Percentiles rank a stretch among this genome's conserved stretches.
These are phyloP conservation scores for Erysiphe neolycopersici DNA, from an alignment of 2,329 filamentous ascomycete genomes.

Conservation along the genomic window DNA sequence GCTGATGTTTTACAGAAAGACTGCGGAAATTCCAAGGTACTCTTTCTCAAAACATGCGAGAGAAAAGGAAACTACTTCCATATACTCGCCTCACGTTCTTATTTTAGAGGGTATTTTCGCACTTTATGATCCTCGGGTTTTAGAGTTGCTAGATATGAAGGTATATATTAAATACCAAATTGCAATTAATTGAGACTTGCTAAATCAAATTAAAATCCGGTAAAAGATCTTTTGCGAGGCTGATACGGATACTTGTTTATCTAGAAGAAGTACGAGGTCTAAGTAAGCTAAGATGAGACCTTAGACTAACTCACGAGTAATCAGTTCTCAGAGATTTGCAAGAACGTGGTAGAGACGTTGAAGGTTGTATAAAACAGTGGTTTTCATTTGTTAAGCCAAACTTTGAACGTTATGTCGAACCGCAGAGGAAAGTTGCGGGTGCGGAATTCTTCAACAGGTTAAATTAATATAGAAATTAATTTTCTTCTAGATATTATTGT, in stretches of 20 bases:
- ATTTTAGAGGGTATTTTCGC: slow-evolving; percentile 93
- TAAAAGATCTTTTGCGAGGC: slow-evolving; percentile 76
- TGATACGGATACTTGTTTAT: slow-evolving; percentile 79
- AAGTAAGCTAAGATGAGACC: too few species aligned
- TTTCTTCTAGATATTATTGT: slow-evolving; percentile 53
- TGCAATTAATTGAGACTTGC: not conserved
- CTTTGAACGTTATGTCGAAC: slow-evolving; percentile 79
- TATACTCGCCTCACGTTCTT: slow-evolving; percentile 90
- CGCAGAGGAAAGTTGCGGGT: slow-evolving; percentile 68
- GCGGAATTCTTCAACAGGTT: slow-evolving; percentile 8
- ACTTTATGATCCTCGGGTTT: slow-evolving; percentile 61
- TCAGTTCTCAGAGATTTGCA: slow-evolving; percentile 54
- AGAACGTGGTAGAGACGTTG: slow-evolving; percentile 70
- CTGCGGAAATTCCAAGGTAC: slow-evolving; percentile 79
- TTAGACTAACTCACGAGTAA: not conserved
- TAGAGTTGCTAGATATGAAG: slow-evolving; percentile 76
- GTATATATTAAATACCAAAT: slow-evolving; percentile 17
- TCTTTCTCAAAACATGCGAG: slow-evolving; percentile 83
- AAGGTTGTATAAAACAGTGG: slow-evolving; percentile 97
- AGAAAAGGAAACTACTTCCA: slow-evolving; percentile 50
- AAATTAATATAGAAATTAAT: too few species aligned
- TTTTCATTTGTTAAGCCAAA: slow-evolving; percentile 92
- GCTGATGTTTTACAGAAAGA: slow-evolving; percentile 27
- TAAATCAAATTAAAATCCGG: slow-evolving; percentile 1
- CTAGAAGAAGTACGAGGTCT: slow-evolving; percentile 44